Evolutionary conservation across 257 asterid species (phyloP).

Genomic region (Verbascum thapsus): DNA sequence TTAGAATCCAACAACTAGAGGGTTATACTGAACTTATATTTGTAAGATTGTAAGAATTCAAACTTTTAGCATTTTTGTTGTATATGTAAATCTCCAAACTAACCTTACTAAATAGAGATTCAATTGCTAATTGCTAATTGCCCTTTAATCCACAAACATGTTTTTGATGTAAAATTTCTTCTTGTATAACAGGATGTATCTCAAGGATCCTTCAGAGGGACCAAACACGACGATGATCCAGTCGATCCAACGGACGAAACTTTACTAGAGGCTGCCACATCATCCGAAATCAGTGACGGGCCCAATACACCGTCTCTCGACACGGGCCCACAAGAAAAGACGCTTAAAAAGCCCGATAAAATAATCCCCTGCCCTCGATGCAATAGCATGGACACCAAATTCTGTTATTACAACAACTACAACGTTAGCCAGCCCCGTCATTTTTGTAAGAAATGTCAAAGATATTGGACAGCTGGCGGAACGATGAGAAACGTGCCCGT

Average conservation of each 20-base stretch:
- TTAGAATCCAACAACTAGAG: no score
- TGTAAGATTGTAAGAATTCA: no score
- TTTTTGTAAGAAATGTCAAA: slow-evolving; percentile 81
- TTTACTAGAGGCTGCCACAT: slow-evolving; percentile 35
- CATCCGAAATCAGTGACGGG: slow-evolving; percentile 46
- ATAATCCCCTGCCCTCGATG: slow-evolving; percentile 84
- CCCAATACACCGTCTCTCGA: slow-evolving; percentile 22
- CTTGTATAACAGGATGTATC: slow-evolving; percentile 43
- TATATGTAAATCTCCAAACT: no score
- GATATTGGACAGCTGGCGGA: slow-evolving; percentile 96
- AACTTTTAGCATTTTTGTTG: background rate
- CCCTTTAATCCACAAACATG: slow-evolving; percentile 5
- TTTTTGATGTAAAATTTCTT: slow-evolving; percentile 10
- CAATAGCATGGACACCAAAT: slow-evolving; percentile 81
- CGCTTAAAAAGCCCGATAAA: slow-evolving; percentile 71
- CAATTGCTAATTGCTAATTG: background rate
- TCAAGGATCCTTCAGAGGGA: slow-evolving; percentile 29
- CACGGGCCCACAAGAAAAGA: slow-evolving; percentile 45
- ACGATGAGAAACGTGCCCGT: slow-evolving; percentile 82
- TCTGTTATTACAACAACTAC: slow-evolving; percentile 91
- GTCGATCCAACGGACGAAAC: no score
- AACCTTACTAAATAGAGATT: background rate
- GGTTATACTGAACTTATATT: no score
- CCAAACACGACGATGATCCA: slow-evolving; percentile 32
- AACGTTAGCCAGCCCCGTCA: slow-evolving; percentile 85